phyloP scores from a whole-genome alignment of 1,284 basidiomycete species.

The Trichosporon sp. region DNA sequence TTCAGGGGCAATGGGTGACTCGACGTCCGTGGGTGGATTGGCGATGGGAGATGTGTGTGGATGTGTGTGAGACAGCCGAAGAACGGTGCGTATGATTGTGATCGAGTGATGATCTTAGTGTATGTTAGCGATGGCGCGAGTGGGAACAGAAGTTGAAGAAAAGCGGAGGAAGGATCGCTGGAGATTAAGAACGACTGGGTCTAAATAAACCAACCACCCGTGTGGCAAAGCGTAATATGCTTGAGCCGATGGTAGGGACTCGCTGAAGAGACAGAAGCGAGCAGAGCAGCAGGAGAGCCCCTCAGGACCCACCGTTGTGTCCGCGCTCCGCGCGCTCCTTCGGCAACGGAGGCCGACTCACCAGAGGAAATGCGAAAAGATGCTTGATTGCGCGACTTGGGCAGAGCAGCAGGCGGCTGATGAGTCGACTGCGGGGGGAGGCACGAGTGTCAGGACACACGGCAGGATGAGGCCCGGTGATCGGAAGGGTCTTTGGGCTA shows the following conservation, averaged over 20 bases:
- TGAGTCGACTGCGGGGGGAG: constrained; percentile 8
- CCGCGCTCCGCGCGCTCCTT: constrained; percentile 1
- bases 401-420: not conserved
- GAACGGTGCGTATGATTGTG: not conserved
- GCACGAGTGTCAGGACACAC: constrained; percentile 17
- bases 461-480: constrained; percentile 14
- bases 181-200: constrained; percentile 6
- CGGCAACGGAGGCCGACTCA: constrained; percentile 12
- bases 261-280: not conserved
- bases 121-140: constrained; percentile 1
- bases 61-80: not conserved
- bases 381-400: constrained; percentile 20
- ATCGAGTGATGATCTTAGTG: constrained; percentile 16
- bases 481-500: not conserved
- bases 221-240: constrained; percentile 13
- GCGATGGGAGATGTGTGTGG: not conserved
- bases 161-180: not conserved
- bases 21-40: not conserved
- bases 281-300: not conserved
- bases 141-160: too few species aligned
- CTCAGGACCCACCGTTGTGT: not conserved
- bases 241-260: not conserved
- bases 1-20: not conserved
- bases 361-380: constrained; percentile 15
- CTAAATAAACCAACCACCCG: constrained; percentile 14